Percentiles rank a stretch among this genome's conserved stretches.
phyloP scores from a whole-genome alignment of 2,329 filamentous ascomycete genomes.

The Rhynchosporium agropyri region DNA sequence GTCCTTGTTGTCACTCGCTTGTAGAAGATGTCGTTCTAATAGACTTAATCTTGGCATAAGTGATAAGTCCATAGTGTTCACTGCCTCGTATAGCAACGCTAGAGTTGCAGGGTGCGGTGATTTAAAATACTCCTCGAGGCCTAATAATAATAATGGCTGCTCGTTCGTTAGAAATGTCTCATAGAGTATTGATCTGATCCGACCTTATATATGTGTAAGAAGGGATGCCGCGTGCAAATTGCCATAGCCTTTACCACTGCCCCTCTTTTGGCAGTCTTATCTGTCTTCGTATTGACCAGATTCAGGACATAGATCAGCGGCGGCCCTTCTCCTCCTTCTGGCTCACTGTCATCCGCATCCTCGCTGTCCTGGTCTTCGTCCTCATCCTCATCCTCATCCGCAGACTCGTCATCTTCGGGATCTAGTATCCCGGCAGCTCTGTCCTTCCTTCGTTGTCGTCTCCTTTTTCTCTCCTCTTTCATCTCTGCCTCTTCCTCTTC shows the following conservation, averaged over 20 bases:
- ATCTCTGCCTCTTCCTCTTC: conserved; percentile 78
- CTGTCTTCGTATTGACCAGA: conserved; percentile 96
- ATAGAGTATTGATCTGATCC: conserved; percentile 35
- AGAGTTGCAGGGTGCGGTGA: conserved; percentile 86
- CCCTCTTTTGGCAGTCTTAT: conserved; percentile 88
- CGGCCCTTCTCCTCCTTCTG: conserved; percentile 76
- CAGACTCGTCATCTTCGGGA: conserved; percentile 47
- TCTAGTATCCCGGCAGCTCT: conserved; percentile 52
- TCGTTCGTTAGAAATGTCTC: conserved; percentile 28
- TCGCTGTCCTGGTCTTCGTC: conserved; percentile 54
- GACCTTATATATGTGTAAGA: conserved; percentile 98
- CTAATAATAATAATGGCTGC: conserved; percentile 83
- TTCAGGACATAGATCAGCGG: conserved; percentile 97
- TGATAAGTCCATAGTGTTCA: conserved; percentile 96
- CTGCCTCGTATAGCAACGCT: conserved; percentile 83
- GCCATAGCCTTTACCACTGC: conserved; percentile 98
- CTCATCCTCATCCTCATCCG: conserved; percentile 47
- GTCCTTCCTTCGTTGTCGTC: conserved; percentile 56
- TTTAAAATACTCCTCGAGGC: conserved; percentile 96
- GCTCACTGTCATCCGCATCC: conserved; percentile 60
- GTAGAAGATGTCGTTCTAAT: conserved; percentile 82
- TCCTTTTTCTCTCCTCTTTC: conserved; percentile 55
- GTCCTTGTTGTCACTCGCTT: conserved; percentile 91
- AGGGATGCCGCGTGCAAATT: conserved; percentile 95
- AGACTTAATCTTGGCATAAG: conserved; percentile 84